These are phyloP conservation scores for Eucalyptus pauciflora DNA, from an alignment of 345 rosid species.

Conservation along the genomic window DNA sequence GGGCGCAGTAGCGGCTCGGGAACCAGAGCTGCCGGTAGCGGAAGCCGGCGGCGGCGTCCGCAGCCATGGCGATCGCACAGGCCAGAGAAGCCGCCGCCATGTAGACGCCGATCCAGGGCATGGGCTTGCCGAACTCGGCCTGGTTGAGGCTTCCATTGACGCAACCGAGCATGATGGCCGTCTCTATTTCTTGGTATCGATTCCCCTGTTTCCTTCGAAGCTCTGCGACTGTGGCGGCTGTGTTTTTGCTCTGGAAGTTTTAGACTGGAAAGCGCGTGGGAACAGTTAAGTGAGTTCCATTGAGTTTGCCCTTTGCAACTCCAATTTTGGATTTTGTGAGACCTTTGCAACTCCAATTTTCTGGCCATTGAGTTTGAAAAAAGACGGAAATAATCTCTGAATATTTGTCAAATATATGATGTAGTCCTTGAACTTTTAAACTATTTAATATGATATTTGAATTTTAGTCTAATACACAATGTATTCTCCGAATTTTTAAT, in stretches of 20 bases:
- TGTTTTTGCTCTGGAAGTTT: not conserved
- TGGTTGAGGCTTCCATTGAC: slow-evolving; percentile 50
- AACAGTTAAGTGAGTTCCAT: not conserved
- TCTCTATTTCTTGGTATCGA: not conserved
- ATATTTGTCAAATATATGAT: too few relatives aligned
- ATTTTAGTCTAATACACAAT: too few relatives aligned
- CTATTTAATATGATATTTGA: too few relatives aligned
- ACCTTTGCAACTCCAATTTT: not conserved
- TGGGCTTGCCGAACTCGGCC: slow-evolving; percentile 47
- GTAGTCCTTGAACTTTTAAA: too few relatives aligned
- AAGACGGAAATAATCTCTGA: too few relatives aligned
- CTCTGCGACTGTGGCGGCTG: not conserved
- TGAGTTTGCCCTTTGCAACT: not conserved
- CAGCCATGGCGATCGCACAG: slow-evolving; percentile 63
- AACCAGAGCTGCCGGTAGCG: slow-evolving; percentile 55
- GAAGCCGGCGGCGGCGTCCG: slow-evolving; percentile 46
- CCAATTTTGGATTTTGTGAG: not conserved
- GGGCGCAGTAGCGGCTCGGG: slow-evolving; percentile 50
- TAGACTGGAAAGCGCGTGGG: not conserved
- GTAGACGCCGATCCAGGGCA: slow-evolving; percentile 82
- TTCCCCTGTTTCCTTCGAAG: not conserved
- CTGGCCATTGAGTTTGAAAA: too few relatives aligned
- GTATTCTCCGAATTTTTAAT: fast-evolving
- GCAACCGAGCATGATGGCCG: slow-evolving; percentile 36
- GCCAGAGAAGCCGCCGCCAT: slow-evolving; percentile 60